These are phyloP conservation scores for Fusarium nygamai DNA, from an alignment of 2,329 filamentous ascomycete genomes.

Conservation along the genomic window DNA sequence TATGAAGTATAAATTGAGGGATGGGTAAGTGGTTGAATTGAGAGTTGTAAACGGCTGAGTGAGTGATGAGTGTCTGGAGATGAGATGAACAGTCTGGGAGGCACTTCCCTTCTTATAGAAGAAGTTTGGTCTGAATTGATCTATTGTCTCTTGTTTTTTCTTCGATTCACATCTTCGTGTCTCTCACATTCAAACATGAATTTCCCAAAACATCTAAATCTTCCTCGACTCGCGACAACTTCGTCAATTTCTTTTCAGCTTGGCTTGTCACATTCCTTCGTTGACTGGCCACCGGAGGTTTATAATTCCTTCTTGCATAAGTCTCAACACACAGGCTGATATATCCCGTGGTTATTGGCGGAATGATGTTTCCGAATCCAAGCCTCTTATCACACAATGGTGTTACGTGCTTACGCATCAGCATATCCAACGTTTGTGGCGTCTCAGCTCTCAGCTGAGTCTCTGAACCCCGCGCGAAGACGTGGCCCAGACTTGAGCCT, in stretches of 20 bases:
- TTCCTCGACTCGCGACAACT: background rate
- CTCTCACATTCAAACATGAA: background rate
- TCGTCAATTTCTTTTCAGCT: background rate
- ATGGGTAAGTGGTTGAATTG: background rate
- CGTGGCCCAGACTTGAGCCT: background rate
- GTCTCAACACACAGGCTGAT: background rate
- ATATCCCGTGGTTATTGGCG: background rate
- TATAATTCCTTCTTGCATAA: background rate
- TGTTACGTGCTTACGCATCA: background rate
- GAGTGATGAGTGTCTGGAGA: background rate
- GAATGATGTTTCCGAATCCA: background rate
- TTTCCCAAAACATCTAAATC: background rate
- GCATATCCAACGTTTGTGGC: background rate
- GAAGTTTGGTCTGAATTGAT: too few species aligned
- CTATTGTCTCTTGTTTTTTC: background rate
- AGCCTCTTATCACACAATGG: conserved; percentile 1
- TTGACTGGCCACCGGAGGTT: background rate
- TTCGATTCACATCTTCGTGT: accelerated
- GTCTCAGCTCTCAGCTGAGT: background rate
- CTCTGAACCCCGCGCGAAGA: background rate
- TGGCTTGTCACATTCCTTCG: background rate
- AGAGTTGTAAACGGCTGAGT: background rate
- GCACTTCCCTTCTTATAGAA: background rate
- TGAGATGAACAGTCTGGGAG: background rate
- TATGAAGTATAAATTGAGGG: too few species aligned